Evolutionary conservation across 2,329 filamentous ascomycete species (phyloP).

Genomic region (Colletotrichum costaricense): DNA sequence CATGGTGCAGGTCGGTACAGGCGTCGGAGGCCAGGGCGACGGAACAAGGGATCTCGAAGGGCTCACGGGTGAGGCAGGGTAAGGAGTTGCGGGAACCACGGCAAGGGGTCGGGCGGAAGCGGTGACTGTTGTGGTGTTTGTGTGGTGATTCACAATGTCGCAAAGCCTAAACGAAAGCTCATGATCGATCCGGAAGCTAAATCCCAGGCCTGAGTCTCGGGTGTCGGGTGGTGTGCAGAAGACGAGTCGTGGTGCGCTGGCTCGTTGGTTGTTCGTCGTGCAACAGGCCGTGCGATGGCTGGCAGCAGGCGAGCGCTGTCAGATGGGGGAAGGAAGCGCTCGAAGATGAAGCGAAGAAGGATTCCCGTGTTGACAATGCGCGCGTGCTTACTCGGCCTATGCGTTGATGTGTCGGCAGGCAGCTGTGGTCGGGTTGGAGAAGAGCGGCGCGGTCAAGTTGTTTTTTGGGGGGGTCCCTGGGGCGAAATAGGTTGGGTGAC

Average conservation of each 20-base stretch:
- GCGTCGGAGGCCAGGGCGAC: background rate
- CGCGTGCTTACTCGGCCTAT: constrained; percentile 12
- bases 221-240: constrained; percentile 10
- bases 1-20: constrained; percentile 37
- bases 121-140: background rate
- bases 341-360: background rate
- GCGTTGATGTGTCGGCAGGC: background rate
- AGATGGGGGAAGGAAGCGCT: background rate
- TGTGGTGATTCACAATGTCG: constrained; percentile 30
- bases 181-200: constrained; percentile 12
- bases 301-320: background rate
- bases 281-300: constrained; percentile 9
- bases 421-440: constrained; percentile 6
- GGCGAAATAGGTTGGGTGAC: background rate
- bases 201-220: constrained; percentile 4
- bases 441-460: background rate
- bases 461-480: background rate
- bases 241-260: background rate
- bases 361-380: constrained; percentile 3
- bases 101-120: background rate
- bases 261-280: constrained; percentile 1
- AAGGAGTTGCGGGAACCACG: background rate
- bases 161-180: constrained; percentile 22
- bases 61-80: background rate
- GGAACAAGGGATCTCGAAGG: background rate